These are phyloP conservation scores for Cyberlindnera meyerae DNA, from an alignment of 805 yeast species.

Conservation along the genomic window DNA sequence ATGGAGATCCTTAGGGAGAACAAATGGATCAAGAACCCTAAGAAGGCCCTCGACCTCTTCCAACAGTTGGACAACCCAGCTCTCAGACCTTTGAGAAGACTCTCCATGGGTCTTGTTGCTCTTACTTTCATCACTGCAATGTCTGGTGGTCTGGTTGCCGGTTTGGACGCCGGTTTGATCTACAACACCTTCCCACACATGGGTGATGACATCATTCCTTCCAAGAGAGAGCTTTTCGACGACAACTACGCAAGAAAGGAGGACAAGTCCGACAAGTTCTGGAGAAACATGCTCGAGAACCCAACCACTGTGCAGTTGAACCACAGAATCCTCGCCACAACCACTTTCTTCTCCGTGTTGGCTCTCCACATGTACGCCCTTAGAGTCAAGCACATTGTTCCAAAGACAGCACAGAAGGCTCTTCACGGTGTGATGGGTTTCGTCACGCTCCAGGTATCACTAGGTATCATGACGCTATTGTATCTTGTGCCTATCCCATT, in stretches of 20 bases:
- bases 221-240: slow-evolving; percentile 71
- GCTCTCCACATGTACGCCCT: slow-evolving; percentile 68
- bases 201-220: slow-evolving; percentile 83
- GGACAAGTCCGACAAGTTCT: slow-evolving; percentile 69
- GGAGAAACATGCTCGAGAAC: slow-evolving; percentile 93
- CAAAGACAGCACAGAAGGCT: slow-evolving; percentile 47
- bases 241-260: slow-evolving; percentile 61
- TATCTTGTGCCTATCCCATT: slow-evolving; percentile 88
- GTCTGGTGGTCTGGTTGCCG: slow-evolving; percentile 98
- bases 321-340: slow-evolving; percentile 79
- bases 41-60: slow-evolving; percentile 47
- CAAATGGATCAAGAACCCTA: slow-evolving; percentile 63
- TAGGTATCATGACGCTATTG: slow-evolving; percentile 82
- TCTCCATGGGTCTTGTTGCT: slow-evolving; percentile 52
- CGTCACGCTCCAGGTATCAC: slow-evolving; percentile 73
- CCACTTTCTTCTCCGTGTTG: slow-evolving; percentile 69
- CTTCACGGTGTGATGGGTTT: slow-evolving; percentile 75
- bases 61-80: slow-evolving; percentile 58
- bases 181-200: slow-evolving; percentile 95
- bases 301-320: slow-evolving; percentile 93
- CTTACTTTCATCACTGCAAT: slow-evolving; percentile 85
- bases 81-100: slow-evolving; percentile 50
- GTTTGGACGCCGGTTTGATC: slow-evolving; percentile 94
- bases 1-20: slow-evolving; percentile 74
- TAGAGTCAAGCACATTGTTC: slow-evolving; percentile 51